Evolutionary conservation across 164 flowering plant genomes (phyloP).

Genomic region (Malania oleifera): DNA sequence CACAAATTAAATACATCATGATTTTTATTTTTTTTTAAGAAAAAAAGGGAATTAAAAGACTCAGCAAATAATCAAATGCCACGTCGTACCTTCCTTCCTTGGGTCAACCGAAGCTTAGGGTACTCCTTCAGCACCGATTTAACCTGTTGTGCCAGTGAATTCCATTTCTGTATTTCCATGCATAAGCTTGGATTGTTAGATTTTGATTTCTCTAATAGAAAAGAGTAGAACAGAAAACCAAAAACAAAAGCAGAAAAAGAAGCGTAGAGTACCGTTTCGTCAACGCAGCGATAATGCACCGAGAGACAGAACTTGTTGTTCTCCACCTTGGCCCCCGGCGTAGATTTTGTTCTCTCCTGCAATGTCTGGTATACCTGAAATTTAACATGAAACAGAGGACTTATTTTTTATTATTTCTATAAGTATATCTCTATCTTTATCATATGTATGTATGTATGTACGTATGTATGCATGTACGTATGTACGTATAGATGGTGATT

Average conservation of each 20-base stretch:
- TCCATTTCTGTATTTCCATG: slow-evolving; percentile 48
- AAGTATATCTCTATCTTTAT: too few species aligned
- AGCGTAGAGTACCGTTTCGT: slow-evolving; percentile 59
- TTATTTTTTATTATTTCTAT: neutral
- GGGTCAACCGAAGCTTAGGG: slow-evolving; percentile 55
- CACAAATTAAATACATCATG: too few species aligned
- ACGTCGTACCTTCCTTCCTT: slow-evolving; percentile 56
- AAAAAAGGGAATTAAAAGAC: too few species aligned
- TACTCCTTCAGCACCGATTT: slow-evolving; percentile 47
- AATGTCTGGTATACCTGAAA: slow-evolving; percentile 42
- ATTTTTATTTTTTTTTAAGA: too few species aligned
- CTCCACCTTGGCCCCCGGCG: slow-evolving; percentile 78
- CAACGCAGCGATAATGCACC: slow-evolving; percentile 88
- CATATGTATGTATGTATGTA: too few species aligned
- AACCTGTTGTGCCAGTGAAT: slow-evolving; percentile 47
- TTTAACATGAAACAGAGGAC: neutral
- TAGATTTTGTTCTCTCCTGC: slow-evolving; percentile 66
- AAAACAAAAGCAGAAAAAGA: neutral
- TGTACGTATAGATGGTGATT: neutral
- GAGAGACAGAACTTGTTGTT: slow-evolving; percentile 89
- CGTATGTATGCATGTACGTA: neutral
- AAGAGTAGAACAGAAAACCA: neutral
- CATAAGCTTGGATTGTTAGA: neutral
- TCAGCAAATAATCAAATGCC: neutral
- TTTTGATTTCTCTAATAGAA: neutral